phyloP scores from a whole-genome alignment of 805 yeast species.

The Wickerhamiella sergipiensis region DNA sequence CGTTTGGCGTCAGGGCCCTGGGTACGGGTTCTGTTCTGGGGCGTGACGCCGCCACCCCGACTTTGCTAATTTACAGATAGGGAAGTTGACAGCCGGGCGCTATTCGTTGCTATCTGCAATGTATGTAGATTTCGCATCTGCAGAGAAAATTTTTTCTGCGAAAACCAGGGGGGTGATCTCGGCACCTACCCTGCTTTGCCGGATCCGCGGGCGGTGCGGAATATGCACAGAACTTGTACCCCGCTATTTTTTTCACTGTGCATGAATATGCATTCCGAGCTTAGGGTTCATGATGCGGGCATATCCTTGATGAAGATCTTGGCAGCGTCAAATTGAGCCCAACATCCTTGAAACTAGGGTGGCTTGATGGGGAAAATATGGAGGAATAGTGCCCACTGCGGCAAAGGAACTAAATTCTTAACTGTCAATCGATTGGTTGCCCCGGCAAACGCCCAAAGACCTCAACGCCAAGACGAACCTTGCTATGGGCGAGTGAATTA shows the following conservation, averaged over 20 bases:
- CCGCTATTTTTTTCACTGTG: not conserved
- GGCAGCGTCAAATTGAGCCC: not conserved
- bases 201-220: not conserved
- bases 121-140: too few relatives aligned
- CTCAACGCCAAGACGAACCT: not conserved
- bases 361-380: too few relatives aligned
- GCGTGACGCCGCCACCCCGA: too few relatives aligned
- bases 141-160: too few relatives aligned
- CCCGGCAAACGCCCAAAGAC: not conserved
- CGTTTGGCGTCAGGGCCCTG: too few relatives aligned
- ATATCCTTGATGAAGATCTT: not conserved
- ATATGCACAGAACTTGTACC: not conserved
- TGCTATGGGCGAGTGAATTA: not conserved
- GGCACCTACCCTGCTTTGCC: not conserved
- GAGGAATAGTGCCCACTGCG: too few relatives aligned
- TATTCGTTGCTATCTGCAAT: too few relatives aligned
- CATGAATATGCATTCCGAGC: not conserved
- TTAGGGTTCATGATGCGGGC: not conserved
- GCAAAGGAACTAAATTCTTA: too few relatives aligned
- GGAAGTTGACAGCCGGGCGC: too few relatives aligned
- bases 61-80: too few relatives aligned
- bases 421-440: not conserved
- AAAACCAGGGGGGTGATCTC: not conserved
- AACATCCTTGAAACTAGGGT: too few relatives aligned
- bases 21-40: too few relatives aligned